Conservation (phyloP, 2,329 filamentous ascomycete species). For the Pyricularia grisea region DNA sequence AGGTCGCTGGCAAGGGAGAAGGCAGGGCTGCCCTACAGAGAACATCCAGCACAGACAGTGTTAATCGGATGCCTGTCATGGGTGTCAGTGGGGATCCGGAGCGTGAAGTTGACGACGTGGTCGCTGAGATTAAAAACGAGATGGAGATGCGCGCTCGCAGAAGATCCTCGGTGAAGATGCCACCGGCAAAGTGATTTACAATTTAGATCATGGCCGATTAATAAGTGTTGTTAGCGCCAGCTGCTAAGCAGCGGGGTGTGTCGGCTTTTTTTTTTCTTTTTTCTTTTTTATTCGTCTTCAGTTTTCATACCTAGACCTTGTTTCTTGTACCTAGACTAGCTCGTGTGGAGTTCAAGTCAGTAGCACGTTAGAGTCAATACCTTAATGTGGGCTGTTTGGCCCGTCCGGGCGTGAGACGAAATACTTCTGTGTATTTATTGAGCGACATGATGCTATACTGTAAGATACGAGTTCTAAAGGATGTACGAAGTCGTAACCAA, state of each 20-base stretch:
- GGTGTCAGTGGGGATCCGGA: conserved; percentile 72
- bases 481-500: not conserved
- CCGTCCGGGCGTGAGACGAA: not conserved
- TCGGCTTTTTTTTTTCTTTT: not conserved
- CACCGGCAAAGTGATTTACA: not conserved
- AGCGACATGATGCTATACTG: not conserved
- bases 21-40: conserved; percentile 25
- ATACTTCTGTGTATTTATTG: not conserved
- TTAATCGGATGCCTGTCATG: conserved; percentile 52
- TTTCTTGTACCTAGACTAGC: not conserved
- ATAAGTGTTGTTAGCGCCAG: not conserved
- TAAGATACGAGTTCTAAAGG: not conserved
- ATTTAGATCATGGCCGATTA: not conserved
- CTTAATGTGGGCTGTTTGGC: not conserved
- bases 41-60: conserved; percentile 47
- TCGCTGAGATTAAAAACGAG: conserved; percentile 65
- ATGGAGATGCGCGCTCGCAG: conserved; percentile 37
- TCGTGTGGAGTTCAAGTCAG: not conserved
- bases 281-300: not conserved
- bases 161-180: not conserved
- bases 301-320: not conserved
- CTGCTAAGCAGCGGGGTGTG: not conserved
- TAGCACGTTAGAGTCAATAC: not conserved
- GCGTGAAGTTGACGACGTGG: conserved; percentile 66
- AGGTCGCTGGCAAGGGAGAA: conserved; percentile 18